These are phyloP conservation scores for Cordia subcordata DNA, from an alignment of 257 asterid species.

Conservation along the genomic window DNA sequence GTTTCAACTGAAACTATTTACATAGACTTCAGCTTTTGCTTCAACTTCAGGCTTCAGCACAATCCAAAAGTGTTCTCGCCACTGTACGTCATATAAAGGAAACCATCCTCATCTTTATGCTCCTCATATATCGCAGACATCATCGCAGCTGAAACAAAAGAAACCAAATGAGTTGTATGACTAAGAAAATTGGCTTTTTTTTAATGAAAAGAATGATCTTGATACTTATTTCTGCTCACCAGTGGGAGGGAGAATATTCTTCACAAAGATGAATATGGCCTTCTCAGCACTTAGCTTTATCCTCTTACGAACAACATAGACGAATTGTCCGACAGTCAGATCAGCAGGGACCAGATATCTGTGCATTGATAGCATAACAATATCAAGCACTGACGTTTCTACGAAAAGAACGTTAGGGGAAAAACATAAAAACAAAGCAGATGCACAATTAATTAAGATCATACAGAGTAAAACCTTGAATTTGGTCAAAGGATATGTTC, in stretches of 20 bases:
- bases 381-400: neutral
- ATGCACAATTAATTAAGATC: no score
- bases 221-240: slow-evolving; percentile 38
- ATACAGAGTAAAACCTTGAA: no score
- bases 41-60: slow-evolving; percentile 36
- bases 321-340: slow-evolving; percentile 95
- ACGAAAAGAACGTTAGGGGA: no score
- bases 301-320: slow-evolving; percentile 96
- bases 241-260: slow-evolving; percentile 93
- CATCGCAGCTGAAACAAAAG: slow-evolving; percentile 43
- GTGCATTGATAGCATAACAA: slow-evolving; percentile 15
- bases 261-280: slow-evolving; percentile 95
- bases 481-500: no score
- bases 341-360: slow-evolving; percentile 98
- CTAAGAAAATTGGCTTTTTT: neutral
- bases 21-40: slow-evolving; percentile 17
- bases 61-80: slow-evolving; percentile 57
- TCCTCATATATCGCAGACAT: slow-evolving; percentile 60
- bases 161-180: neutral
- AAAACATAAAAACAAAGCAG: no score
- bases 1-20: slow-evolving; percentile 29
- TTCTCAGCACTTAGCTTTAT: slow-evolving; percentile 98
- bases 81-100: slow-evolving; percentile 57
- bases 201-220: neutral
- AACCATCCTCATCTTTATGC: slow-evolving; percentile 53